Evolutionary conservation across 2,329 filamentous ascomycete genomes (phyloP), one percentile per base, ranked within the genome.

Genomic region (Pestalotiopsis sp.): DNA sequence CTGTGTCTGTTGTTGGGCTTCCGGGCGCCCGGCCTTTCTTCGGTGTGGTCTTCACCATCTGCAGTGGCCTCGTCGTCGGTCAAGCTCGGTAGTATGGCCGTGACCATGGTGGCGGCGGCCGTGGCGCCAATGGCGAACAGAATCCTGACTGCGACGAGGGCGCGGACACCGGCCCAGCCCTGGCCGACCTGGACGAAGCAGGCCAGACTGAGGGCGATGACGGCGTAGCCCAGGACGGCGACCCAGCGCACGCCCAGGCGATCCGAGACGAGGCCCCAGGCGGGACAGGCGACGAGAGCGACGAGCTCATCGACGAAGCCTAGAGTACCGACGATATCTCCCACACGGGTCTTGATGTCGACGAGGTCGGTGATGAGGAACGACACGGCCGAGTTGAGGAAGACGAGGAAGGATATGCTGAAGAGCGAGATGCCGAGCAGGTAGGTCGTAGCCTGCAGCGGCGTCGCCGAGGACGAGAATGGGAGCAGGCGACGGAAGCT

Each of bases 91-190:
- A 99, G 85, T 60, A 97, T 94, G 3, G 96, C 96, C 9, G 96
- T 98, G 23, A 99, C 96, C 96, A 99, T 99, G 1, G 96, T 98
- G 14, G 94, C 88, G 4, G 93, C 90, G 25, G 95, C 96, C n/a
- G 95, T 94, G 23, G 93, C 96, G 27, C 96, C 96, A 20, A 98
- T 74, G 72, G 95, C 96, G 81, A 99, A 99, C 67, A 97, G 84
- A 64, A 98, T 84, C 72, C 96, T 88, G 67, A 93, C 94, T 57
- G 98, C 83, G 67, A 98, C 83, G 73, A 99, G 84, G 78, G 97
- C 91, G 11, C 96, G 95, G 80, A 97, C 98, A 9, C 98, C 89
- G 80, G 95, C 94, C 59, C 59, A 62, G 59, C 59, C 59, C 59
- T 62, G 59, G 73, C 84, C 86, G 36, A 93, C 93, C 84, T 97